Percentiles rank a stretch among this genome's conserved stretches.
Conservation (phyloP, 2,329 filamentous ascomycete genomes). For the Talaromyces sp. region DNA sequence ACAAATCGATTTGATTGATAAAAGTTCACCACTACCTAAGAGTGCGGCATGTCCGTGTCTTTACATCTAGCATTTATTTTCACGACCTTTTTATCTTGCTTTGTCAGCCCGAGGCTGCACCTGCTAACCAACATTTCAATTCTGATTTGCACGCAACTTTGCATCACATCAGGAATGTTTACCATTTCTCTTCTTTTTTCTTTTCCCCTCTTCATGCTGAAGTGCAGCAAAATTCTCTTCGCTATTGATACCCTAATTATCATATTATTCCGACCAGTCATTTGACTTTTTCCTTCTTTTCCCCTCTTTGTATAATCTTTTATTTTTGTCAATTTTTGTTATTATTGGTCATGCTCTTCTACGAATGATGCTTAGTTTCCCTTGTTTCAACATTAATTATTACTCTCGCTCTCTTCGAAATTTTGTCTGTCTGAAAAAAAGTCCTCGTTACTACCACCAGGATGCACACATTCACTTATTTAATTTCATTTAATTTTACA, state of each 20-base stretch:
- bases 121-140: background rate
- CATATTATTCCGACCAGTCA: background rate
- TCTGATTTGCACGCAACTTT: background rate
- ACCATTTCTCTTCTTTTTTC: background rate
- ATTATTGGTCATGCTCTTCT: slow-evolving; percentile 9
- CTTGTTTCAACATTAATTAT: background rate
- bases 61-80: background rate
- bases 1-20: background rate
- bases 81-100: background rate
- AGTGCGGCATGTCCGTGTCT: background rate
- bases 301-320: background rate
- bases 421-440: background rate
- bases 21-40: background rate
- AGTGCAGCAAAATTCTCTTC: background rate
- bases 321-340: background rate
- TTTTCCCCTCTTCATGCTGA: background rate
- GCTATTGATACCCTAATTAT: slow-evolving; percentile 10
- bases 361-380: slow-evolving; percentile 8
- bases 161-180: background rate
- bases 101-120: background rate
- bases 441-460: background rate
- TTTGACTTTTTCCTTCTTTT: background rate
- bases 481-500: background rate
- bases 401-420: background rate
- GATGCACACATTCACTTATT: background rate